Base-by-base conservation (phyloP, 495 filamentous ascomycete species). In the Aspergillus olivimuriae region DNA sequence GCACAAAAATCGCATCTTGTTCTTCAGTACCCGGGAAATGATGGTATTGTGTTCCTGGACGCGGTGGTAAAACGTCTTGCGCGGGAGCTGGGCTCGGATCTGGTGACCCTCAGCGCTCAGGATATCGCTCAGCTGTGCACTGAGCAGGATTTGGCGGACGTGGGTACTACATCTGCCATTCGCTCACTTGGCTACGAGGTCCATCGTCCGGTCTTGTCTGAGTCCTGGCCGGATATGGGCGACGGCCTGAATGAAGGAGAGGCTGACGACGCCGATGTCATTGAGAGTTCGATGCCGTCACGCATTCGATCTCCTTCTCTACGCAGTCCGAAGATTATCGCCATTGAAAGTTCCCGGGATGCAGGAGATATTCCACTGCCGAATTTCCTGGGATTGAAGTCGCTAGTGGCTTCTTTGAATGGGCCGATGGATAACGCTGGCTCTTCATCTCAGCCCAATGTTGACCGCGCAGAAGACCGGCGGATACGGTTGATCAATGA, bases 121-220 rank as follows among this genome's bases (percentile, higher is more conserved):
- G 86, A 89, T 58, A 73, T 98, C 48, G 85, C 88, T 11, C 73
- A 89, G 43, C 68, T 97, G 31, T 76, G 84, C 31, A 85, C 81
- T 21, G 75, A 82, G 50, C 87, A 84, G 28, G 87, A 94, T 36
- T 52, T 68, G 18, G 58, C 64, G 10, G 62, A 68, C 37, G 58
- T 44, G 10, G 72, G 51, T 40, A 62, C 53, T 32, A 68, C 48
- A 20, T 65, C 49, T 45, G 53, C 56, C 21, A 73, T 62, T 34
- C 62, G 82, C 21, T 77, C 78, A 26, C 65, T 91, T n/a, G 82
- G 82, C 6, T 91, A 89, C 42, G 78, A 80, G 39, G 75, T 74
- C n/a, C 67, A 77, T 33, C 57, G 57, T 8, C 54, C 61, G 47
- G 42, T 59, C 2, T 22, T 50, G 18, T 44, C 50, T n/a, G 43